phyloP scores from a whole-genome alignment of 1,284 basidiomycete genomes.

The Ceratobasidium sp. region DNA sequence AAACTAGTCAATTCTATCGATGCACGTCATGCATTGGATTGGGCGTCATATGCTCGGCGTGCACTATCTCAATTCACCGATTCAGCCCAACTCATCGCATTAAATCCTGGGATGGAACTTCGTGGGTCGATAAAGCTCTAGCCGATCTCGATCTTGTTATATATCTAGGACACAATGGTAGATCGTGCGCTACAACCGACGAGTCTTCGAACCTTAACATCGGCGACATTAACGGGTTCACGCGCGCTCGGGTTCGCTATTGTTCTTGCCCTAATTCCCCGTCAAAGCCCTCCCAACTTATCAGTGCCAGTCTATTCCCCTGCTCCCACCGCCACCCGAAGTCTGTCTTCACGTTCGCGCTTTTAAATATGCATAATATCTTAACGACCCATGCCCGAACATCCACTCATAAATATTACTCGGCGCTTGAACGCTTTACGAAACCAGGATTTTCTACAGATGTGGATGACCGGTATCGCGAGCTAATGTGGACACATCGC shows the following conservation, averaged over 20 bases:
- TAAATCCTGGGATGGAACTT: background rate
- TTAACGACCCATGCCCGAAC: conserved; percentile 7
- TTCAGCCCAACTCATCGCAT: background rate
- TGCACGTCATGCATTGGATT: background rate
- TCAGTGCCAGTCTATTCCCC: conserved; percentile 3
- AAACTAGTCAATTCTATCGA: background rate
- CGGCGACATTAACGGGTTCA: conserved; percentile 15
- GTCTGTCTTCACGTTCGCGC: conserved; percentile 4
- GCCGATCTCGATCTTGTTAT: background rate
- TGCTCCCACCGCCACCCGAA: conserved; percentile 4
- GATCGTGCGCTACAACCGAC: background rate
- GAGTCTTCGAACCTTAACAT: background rate
- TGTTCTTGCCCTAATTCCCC: background rate
- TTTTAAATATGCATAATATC: background rate
- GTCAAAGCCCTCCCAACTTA: background rate
- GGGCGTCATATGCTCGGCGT: background rate
- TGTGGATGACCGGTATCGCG: conserved; percentile 30
- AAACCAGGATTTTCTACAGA: conserved; percentile 2
- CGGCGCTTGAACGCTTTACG: background rate
- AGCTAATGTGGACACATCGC: background rate
- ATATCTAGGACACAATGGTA: background rate
- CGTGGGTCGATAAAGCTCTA: background rate
- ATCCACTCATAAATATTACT: conserved; percentile 1
- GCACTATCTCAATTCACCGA: background rate
- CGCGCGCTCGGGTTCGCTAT: background rate